These are phyloP conservation scores for Verticillium dahliae DNA, from an alignment of 2,329 filamentous ascomycete species.

Conservation along the genomic window DNA sequence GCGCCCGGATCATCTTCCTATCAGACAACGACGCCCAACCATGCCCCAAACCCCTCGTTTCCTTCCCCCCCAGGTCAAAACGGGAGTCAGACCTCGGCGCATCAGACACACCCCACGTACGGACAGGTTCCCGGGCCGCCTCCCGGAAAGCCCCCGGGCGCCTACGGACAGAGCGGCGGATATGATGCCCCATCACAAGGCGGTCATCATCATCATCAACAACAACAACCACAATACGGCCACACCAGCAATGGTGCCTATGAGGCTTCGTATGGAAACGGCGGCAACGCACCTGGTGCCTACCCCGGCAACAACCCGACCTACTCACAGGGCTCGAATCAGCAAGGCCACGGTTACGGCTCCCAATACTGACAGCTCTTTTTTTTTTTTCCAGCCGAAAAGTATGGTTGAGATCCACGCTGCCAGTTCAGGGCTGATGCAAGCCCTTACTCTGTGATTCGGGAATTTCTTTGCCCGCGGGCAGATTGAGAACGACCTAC, in stretches of 20 bases:
- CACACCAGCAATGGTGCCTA: constrained; percentile 14
- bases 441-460: no score
- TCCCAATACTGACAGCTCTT: constrained; percentile 7
- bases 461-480: no score
- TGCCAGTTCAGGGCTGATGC: no score
- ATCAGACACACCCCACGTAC: constrained; percentile 15
- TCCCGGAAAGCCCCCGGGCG: constrained; percentile 5
- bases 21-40: constrained; percentile 17
- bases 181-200: constrained; percentile 13
- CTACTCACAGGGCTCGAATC: constrained; percentile 10
- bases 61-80: constrained; percentile 13
- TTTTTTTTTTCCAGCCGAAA: background rate
- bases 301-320: constrained; percentile 23
- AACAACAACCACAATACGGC: constrained; percentile 7
- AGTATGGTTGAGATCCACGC: no score
- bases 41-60: constrained; percentile 10
- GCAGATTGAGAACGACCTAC: background rate
- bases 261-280: constrained; percentile 19
- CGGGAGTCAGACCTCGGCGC: constrained; percentile 2
- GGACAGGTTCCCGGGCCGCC: constrained; percentile 11
- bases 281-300: constrained; percentile 19
- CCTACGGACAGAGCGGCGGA: constrained; percentile 10
- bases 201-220: background rate
- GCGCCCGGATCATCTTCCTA: constrained; percentile 21
- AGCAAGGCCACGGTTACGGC: constrained; percentile 11